A percentile compares a stretch with the other conserved stretches of the same genome.
phyloP scores from a whole-genome alignment of 2,329 filamentous ascomycete genomes.

The Aschersonia sp. region DNA sequence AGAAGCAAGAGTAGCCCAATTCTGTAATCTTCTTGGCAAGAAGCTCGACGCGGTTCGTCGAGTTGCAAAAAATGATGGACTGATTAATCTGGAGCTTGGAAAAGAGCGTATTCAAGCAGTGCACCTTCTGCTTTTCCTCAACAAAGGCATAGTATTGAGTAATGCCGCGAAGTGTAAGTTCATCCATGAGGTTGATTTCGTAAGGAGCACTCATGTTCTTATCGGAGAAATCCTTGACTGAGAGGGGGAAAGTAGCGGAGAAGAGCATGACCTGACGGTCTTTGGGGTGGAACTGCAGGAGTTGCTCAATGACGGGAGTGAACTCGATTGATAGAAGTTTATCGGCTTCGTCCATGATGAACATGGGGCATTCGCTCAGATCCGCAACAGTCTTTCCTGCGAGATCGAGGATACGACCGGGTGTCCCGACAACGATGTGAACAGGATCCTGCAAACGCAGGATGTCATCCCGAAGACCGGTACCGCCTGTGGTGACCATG shows the following conservation, averaged over 20 bases:
- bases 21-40: slow-evolving; percentile 99
- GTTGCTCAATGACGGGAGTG: slow-evolving; percentile 91
- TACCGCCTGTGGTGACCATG: slow-evolving; percentile 98
- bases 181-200: slow-evolving; percentile 99
- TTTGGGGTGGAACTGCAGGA: slow-evolving; percentile 88
- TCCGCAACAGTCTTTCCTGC: slow-evolving; percentile 95
- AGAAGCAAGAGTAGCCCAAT: slow-evolving; percentile 97
- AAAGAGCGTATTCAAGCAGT: slow-evolving; percentile 97
- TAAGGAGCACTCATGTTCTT: slow-evolving; percentile 95
- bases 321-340: slow-evolving; percentile 95
- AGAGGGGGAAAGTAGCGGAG: slow-evolving; percentile 91
- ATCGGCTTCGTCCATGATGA: slow-evolving; percentile 99
- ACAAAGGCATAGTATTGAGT: slow-evolving; percentile 99
- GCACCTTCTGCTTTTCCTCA: slow-evolving; percentile 98
- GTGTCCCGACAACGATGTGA: slow-evolving; percentile 94
- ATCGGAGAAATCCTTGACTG: slow-evolving; percentile 95
- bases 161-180: slow-evolving; percentile 92
- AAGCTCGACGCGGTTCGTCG: slow-evolving; percentile 92
- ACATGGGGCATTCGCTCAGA: slow-evolving; percentile 88
- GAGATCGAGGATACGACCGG: slow-evolving; percentile 88
- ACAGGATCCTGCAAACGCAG: slow-evolving; percentile 86
- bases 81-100: slow-evolving; percentile 99
- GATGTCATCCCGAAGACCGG: slow-evolving; percentile 89
- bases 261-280: slow-evolving; percentile 99
- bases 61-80: slow-evolving; percentile 99